Evolutionary conservation across 257 asterid genomes (phyloP).

Genomic region (Ligustrum vulgare): DNA sequence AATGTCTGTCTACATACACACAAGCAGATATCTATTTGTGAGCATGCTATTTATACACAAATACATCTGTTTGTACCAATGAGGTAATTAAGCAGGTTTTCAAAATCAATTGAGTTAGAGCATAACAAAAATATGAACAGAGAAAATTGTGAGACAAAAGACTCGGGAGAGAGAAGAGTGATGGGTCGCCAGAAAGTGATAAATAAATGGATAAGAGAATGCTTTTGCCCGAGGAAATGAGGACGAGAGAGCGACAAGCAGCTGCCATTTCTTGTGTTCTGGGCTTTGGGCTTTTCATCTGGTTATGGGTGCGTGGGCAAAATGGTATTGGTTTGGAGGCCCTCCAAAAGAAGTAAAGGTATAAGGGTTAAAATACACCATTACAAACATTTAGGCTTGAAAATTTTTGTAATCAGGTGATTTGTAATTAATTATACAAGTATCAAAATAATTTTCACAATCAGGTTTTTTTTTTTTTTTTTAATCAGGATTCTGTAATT

Average conservation of each 20-base stretch:
- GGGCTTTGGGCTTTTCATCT: conserved; percentile 28
- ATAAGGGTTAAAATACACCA: no score
- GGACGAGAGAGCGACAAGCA: conserved; percentile 47
- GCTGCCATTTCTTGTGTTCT: not conserved
- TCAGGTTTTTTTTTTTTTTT: no score
- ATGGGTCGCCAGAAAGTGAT: conserved; percentile 40
- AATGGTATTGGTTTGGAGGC: no score
- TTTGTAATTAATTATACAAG: no score
- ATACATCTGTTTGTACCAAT: conserved; percentile 10
- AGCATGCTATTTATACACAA: conserved; percentile 16
- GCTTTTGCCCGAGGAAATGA: conserved; percentile 32
- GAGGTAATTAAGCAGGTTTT: conserved; percentile 22
- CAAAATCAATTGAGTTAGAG: not conserved
- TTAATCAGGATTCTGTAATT: no score
- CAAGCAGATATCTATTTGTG: conserved; percentile 17
- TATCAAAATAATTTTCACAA: no score
- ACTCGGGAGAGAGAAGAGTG: conserved; percentile 11
- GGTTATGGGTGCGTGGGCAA: not conserved
- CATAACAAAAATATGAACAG: conserved; percentile 3
- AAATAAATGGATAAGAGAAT: conserved; percentile 58
- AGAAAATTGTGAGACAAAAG: conserved; percentile 15
- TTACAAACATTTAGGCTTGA: no score
- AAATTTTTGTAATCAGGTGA: no score
- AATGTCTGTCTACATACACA: conserved; percentile 26
- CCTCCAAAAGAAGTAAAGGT: no score